Conservation (phyloP, 805 yeast species). For the Debaryomyces hansenii region DNA sequence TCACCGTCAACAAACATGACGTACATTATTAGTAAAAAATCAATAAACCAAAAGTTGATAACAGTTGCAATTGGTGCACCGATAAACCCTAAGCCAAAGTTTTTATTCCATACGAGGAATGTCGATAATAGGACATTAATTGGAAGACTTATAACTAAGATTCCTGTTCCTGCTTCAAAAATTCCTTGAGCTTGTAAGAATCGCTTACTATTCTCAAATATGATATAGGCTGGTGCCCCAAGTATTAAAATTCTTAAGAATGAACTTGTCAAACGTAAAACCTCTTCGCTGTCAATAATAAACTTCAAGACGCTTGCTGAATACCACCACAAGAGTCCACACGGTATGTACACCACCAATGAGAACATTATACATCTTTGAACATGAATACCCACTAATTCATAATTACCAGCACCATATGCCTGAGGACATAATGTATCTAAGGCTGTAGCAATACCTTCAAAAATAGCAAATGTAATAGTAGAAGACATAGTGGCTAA, state of each 20-base stretch:
- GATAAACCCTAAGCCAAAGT: constrained; percentile 38
- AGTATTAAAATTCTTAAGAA: constrained; percentile 34
- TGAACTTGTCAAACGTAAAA: constrained; percentile 30
- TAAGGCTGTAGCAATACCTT: constrained; percentile 47
- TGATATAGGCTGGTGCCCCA: constrained; percentile 46
- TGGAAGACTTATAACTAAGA: constrained; percentile 42
- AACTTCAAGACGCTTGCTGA: constrained; percentile 25
- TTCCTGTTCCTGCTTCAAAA: constrained; percentile 48
- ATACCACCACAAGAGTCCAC: constrained; percentile 43
- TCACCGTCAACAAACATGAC: constrained; percentile 56
- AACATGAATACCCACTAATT: constrained; percentile 35
- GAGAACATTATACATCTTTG: constrained; percentile 40
- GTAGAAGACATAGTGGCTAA: constrained; percentile 46
- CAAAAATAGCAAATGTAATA: constrained; percentile 44
- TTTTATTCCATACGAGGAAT: constrained; percentile 43
- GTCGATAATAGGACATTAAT: constrained; percentile 39
- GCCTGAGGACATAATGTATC: constrained; percentile 49
- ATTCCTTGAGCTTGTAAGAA: constrained; percentile 48
- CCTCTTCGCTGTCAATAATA: constrained; percentile 34
- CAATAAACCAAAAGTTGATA: constrained; percentile 44
- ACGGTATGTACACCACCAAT: constrained; percentile 35
- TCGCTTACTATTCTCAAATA: constrained; percentile 41
- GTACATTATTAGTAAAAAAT: constrained; percentile 33
- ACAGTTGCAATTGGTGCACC: constrained; percentile 47
- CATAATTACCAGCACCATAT: constrained; percentile 43